Evolutionary conservation across 306 rosid species (phyloP).

Genomic region (Prunus mongolica): DNA sequence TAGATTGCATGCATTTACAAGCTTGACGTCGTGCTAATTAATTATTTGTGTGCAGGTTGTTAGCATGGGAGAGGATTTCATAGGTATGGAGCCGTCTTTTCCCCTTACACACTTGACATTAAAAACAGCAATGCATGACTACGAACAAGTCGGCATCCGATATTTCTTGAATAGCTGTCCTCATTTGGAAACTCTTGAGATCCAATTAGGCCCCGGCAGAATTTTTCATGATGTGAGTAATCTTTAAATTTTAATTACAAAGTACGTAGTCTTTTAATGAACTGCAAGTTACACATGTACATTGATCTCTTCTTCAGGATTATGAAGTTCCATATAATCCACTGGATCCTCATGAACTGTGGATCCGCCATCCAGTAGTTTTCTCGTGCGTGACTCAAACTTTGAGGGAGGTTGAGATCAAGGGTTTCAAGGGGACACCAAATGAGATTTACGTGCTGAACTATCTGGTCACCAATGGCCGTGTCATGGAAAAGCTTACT

Average conservation of each 20-base stretch:
- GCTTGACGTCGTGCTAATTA: no score
- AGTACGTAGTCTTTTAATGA: not conserved
- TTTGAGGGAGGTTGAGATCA: constrained; percentile 18
- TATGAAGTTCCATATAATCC: constrained; percentile 9
- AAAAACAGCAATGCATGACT: constrained; percentile 30
- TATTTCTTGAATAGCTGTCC: constrained; percentile 45
- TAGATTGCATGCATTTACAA: not conserved
- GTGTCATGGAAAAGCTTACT: not conserved
- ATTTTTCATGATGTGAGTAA: constrained; percentile 24
- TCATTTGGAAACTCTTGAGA: constrained; percentile 25
- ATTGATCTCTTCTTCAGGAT: constrained; percentile 11
- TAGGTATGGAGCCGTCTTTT: not conserved
- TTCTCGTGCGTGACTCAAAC: not conserved
- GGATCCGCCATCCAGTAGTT: not conserved
- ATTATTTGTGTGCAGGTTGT: constrained; percentile 16
- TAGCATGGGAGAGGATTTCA: constrained; percentile 24
- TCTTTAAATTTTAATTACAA: not conserved
- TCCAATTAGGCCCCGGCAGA: constrained; percentile 12
- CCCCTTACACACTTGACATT: constrained; percentile 32
- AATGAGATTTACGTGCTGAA: constrained; percentile 15
- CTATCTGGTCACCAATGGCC: constrained; percentile 3
- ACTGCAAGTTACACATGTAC: no score
- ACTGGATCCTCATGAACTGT: not conserved
- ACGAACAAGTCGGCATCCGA: constrained; percentile 35
- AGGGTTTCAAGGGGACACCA: constrained; percentile 14